phyloP scores from a whole-genome alignment of 352 stramenopile species.

The Phytopythium montanum region DNA sequence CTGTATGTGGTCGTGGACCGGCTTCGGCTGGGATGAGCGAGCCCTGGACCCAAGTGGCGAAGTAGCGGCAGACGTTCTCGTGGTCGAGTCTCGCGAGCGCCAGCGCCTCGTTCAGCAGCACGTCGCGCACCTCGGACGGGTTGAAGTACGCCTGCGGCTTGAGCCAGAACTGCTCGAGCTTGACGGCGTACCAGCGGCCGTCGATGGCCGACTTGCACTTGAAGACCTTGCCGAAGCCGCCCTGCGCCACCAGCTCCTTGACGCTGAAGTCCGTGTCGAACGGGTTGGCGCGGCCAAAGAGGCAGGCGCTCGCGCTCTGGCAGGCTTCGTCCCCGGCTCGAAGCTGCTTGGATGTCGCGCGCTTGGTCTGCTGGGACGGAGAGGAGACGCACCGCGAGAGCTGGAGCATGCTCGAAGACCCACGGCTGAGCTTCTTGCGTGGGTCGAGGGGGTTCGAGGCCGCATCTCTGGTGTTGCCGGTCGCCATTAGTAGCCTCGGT shows the following conservation, averaged over 20 bases:
- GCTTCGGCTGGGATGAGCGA: constrained; percentile 58
- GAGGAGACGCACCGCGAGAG: constrained; percentile 60
- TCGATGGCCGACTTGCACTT: constrained; percentile 74
- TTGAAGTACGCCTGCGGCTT: constrained; percentile 81
- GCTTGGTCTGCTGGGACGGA: constrained; percentile 31
- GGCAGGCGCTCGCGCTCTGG: not conserved
- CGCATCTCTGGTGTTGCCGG: not conserved
- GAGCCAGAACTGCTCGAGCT: constrained; percentile 82
- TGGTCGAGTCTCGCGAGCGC: constrained; percentile 91
- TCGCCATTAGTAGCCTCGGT: not conserved
- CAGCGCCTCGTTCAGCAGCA: constrained; percentile 92
- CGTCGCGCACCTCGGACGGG: constrained; percentile 78
- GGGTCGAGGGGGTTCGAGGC: not conserved
- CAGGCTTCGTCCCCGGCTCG: not conserved
- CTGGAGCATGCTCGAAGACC: constrained; percentile 21
- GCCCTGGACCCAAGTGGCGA: constrained; percentile 75
- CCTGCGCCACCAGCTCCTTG: constrained; percentile 63
- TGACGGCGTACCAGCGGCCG: constrained; percentile 73
- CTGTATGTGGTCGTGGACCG: not conserved
- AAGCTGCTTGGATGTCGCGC: constrained; percentile 1
- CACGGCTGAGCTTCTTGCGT: constrained; percentile 2
- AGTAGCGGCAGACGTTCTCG: constrained; percentile 95
- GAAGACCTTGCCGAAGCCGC: constrained; percentile 75
- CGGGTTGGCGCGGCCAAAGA: constrained; percentile 67
- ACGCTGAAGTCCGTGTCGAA: constrained; percentile 79